Conservation (phyloP, 2,329 filamentous ascomycete genomes). For the Botrytis hyacinthi region DNA sequence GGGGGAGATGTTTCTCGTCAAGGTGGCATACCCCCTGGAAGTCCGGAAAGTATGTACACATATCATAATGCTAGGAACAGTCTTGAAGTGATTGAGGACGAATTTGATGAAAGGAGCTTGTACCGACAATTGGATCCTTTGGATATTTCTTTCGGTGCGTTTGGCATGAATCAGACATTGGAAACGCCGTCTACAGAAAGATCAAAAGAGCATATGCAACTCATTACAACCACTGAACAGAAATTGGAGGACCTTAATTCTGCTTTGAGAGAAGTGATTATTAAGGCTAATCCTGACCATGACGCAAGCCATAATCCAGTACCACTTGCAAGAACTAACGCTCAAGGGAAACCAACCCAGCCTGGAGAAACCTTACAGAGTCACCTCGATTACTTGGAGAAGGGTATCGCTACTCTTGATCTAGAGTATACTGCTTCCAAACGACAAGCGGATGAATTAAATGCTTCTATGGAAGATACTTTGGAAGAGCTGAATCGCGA, state of each 20-base stretch:
- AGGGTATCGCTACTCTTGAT: constrained; percentile 59
- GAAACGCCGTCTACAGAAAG: constrained; percentile 23
- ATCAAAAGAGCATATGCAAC: constrained; percentile 42
- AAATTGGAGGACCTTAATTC: constrained; percentile 67
- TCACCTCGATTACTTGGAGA: constrained; percentile 71
- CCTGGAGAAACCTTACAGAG: constrained; percentile 49
- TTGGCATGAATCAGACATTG: constrained; percentile 26
- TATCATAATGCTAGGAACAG: constrained; percentile 62
- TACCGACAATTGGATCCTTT: constrained; percentile 68
- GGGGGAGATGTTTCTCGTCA: constrained; percentile 43
- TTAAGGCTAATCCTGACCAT: constrained; percentile 56
- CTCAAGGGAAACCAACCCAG: constrained; percentile 41
- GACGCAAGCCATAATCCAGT: constrained; percentile 28
- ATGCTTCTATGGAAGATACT: constrained; percentile 47
- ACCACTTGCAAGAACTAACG: constrained; percentile 44
- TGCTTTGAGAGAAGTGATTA: constrained; percentile 64
- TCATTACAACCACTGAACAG: constrained; percentile 60
- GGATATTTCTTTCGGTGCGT: constrained; percentile 45
- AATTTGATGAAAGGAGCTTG: constrained; percentile 75
- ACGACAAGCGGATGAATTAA: constrained; percentile 28
- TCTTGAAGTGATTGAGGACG: constrained; percentile 54
- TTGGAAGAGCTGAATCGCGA: constrained; percentile 63
- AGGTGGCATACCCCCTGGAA: constrained; percentile 65
- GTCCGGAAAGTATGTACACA: constrained; percentile 73
- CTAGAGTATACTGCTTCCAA: constrained; percentile 47